Base-by-base conservation (phyloP, 2,329 filamentous ascomycete species). In the Hymenoscyphus fraxineus region DNA sequence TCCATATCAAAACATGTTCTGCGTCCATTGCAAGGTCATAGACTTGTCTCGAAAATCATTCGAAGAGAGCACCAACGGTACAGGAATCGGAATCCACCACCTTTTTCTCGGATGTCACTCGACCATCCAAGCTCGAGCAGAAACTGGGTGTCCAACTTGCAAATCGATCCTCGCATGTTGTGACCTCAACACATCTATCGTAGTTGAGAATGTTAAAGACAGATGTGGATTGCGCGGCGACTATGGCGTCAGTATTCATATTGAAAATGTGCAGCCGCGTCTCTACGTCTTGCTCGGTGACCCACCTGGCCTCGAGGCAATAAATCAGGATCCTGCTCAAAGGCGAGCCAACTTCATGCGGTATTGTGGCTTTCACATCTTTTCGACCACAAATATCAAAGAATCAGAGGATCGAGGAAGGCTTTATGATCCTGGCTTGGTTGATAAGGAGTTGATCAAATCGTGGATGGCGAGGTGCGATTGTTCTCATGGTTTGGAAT, bases 371-470 rank as follows among this genome's bases (percentile, higher is more conserved):
- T 51, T 51, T 19, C 44, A 22, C 6, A 51, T 51, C 44, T 51
- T 51, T 51, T 51, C 44, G n/a, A 51, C 44, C 22, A 51, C 44
- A 19, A 19, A 51, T 51, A 51, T 9, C 9, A 51, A 16, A n/a
- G n/a, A 9, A 22, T 10, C 44, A 10, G 44, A 51, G 44, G 44
- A 51, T 4, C 44, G 44, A 51, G 44, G 44, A 7, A 51, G 44
- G n/a, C n/a, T 51, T 51, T 51, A 22, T 51, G 44, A 51, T 51
- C 44, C 44, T 51, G 19, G 15, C n/a, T 19, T 51, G 9, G 44
- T 51, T 51, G 44, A 51, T 22, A 51, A 51, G 44, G 44, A 51
- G 44, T 51, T 51, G n/a, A 2, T 51, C 44, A 51, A 51, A 51
- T 51, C 44, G 19, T 51, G 44, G 44, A 51, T 51, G 19, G 10